Conservation (phyloP, 768 basidiomycete species). For the Termitomyces sp. region DNA sequence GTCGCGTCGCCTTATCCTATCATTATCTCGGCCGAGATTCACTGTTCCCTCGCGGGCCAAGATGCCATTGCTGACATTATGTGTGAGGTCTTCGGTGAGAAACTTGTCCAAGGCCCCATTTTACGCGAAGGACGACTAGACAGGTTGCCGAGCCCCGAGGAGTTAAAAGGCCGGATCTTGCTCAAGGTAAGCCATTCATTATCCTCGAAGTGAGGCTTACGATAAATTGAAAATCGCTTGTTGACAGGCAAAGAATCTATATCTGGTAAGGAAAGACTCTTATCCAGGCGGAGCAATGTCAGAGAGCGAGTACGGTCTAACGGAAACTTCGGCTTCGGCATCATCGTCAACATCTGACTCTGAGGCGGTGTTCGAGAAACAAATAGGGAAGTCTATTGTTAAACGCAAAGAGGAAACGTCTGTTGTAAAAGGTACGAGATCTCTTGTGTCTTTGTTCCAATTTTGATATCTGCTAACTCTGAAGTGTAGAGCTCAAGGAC, state of each 20-base stretch:
- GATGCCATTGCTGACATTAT: slow-evolving; percentile 44
- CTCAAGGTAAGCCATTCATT: slow-evolving; percentile 56
- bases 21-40: slow-evolving; percentile 96
- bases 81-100: slow-evolving; percentile 40
- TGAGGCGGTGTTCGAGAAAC: slow-evolving; percentile 21
- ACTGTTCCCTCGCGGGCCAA: slow-evolving; percentile 64
- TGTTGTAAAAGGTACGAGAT: slow-evolving; percentile 23
- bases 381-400: slow-evolving; percentile 11
- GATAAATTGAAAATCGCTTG: background rate
- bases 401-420: slow-evolving; percentile 18
- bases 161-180: slow-evolving; percentile 72
- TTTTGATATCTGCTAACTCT: background rate
- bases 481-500: slow-evolving; percentile 19
- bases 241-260: slow-evolving; percentile 70
- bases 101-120: slow-evolving; percentile 23
- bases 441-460: background rate
- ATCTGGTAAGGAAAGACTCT: slow-evolving; percentile 27
- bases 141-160: slow-evolving; percentile 80
- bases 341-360: slow-evolving; percentile 31
- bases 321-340: slow-evolving; percentile 17
- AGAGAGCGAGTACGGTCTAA: slow-evolving; percentile 17
- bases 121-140: slow-evolving; percentile 37
- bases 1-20: slow-evolving; percentile 91
- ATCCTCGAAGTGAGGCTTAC: background rate
- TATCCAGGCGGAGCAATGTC: slow-evolving; percentile 7